Evolutionary conservation across 345 rosid species (phyloP).

Genomic region (Ceriops decandra): DNA sequence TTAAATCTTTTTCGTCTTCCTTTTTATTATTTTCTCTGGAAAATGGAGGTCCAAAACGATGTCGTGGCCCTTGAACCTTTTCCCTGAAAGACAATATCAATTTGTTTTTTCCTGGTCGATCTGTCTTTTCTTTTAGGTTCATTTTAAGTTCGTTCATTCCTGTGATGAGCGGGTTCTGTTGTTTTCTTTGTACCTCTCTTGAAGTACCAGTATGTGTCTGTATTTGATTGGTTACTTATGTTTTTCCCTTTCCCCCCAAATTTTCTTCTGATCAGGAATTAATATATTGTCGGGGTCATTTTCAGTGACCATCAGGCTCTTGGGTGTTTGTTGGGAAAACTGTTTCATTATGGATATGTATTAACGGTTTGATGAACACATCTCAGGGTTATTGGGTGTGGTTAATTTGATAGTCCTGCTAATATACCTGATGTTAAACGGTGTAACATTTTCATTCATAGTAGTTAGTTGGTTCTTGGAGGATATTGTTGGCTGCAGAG

Average conservation of each 20-base stretch:
- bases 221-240: neutral
- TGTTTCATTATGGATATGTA: constrained; percentile 7
- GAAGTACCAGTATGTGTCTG: no score
- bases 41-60: constrained; percentile 20
- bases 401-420: neutral
- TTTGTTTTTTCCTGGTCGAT: neutral
- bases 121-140: neutral
- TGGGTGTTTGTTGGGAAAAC: constrained; percentile 8
- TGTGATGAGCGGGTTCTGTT: no score
- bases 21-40: constrained; percentile 16
- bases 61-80: neutral
- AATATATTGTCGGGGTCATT: neutral
- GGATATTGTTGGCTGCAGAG: constrained; percentile 28
- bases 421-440: constrained; percentile 12
- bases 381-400: constrained; percentile 33
- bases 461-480: constrained; percentile 9
- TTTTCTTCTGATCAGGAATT: neutral
- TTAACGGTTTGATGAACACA: neutral
- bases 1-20: neutral
- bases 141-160: no score
- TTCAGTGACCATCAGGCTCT: neutral
- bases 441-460: constrained; percentile 6
- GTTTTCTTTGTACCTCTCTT: no score
- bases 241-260: neutral
- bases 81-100: neutral